These are phyloP conservation scores for Aspergillus transmontanensis DNA, from an alignment of 2,329 filamentous ascomycete genomes.

Conservation along the genomic window DNA sequence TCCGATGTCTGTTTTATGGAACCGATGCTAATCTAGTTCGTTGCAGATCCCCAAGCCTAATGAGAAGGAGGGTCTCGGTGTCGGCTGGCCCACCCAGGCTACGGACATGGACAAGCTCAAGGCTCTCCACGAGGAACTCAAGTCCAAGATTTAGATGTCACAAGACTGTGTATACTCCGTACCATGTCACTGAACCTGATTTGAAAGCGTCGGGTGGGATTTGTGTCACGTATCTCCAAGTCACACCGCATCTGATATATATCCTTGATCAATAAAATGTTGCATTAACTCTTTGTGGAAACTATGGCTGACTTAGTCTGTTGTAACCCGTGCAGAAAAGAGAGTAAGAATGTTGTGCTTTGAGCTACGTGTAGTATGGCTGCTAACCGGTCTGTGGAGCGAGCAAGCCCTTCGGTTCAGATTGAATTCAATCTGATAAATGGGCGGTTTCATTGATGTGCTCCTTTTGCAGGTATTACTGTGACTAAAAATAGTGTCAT, in stretches of 20 bases:
- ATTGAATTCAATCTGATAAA: background rate
- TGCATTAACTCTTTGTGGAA: background rate
- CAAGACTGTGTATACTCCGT: background rate
- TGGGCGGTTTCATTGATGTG: background rate
- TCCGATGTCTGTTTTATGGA: background rate
- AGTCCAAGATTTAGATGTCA: slow-evolving; percentile 74
- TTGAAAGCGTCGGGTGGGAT: background rate
- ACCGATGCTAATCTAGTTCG: slow-evolving; percentile 5
- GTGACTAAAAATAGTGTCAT: background rate
- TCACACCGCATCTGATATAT: background rate
- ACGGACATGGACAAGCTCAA: slow-evolving; percentile 83
- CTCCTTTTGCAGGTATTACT: background rate
- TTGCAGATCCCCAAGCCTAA: slow-evolving; percentile 90
- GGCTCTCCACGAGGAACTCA: slow-evolving; percentile 78
- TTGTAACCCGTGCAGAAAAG: background rate
- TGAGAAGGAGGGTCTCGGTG: slow-evolving; percentile 72
- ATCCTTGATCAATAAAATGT: background rate
- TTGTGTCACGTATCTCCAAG: background rate
- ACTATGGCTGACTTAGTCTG: background rate
- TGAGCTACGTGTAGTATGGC: background rate
- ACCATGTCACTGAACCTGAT: background rate
- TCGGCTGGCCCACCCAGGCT: slow-evolving; percentile 76
- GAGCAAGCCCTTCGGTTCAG: background rate
- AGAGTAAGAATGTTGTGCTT: background rate
- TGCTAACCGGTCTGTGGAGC: too few species aligned